Evolutionary conservation across 2,329 filamentous ascomycete genomes (phyloP).

Genomic region (Raffaelea arxii): DNA sequence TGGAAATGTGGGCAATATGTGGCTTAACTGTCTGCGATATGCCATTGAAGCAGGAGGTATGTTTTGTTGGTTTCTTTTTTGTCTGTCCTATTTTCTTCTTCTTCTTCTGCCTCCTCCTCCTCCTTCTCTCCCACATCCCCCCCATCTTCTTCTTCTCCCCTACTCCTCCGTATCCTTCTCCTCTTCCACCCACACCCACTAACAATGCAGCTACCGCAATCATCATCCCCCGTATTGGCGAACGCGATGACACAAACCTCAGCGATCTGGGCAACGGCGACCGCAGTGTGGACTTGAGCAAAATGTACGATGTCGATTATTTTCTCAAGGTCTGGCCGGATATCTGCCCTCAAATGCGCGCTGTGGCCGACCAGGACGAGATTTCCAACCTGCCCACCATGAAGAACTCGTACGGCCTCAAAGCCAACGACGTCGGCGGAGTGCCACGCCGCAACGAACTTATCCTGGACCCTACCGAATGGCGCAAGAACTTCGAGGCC

Average conservation of each 20-base stretch:
- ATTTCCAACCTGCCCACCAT: constrained; percentile 4
- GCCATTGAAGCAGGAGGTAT: constrained; percentile 20
- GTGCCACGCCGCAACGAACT: constrained; percentile 7
- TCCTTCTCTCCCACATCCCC: too few relatives aligned
- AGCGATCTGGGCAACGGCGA: constrained; percentile 7
- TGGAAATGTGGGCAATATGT: constrained; percentile 24
- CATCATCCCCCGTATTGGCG: constrained; percentile 14
- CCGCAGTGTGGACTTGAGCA: constrained; percentile 7
- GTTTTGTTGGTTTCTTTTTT: neutral
- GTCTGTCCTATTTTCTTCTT: neutral
- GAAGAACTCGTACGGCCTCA: neutral
- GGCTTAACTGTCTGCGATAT: constrained; percentile 26
- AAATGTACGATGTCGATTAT: constrained; percentile 9
- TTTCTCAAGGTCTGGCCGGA: constrained; percentile 10
- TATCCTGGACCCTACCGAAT: constrained; percentile 7
- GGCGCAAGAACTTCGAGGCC: constrained; percentile 7
- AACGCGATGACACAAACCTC: constrained; percentile 13
- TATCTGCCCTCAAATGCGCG: constrained; percentile 11
- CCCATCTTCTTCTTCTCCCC: too few relatives aligned
- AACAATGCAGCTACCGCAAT: constrained; percentile 10
- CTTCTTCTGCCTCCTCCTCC: too few relatives aligned
- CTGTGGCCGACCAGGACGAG: constrained; percentile 8
- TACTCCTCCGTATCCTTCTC: too few relatives aligned
- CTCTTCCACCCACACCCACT: too few relatives aligned
- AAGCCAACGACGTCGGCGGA: constrained; percentile 1